Conservation (phyloP, 2,329 filamentous ascomycete genomes). For the Fonsecaea monophora region DNA sequence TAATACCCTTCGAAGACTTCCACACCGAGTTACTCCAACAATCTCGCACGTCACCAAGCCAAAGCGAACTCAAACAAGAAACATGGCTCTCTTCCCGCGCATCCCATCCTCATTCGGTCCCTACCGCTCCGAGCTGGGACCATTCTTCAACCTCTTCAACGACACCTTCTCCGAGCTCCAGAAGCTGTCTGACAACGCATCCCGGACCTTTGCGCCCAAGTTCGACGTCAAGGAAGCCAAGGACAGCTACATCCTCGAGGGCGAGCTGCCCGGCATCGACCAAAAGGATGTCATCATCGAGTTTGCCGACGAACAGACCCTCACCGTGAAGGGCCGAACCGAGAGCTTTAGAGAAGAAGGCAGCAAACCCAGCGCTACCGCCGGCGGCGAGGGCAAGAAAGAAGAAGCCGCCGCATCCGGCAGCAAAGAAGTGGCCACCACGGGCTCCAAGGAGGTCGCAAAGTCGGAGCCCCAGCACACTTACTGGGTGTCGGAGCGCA, state of each 20-base stretch:
- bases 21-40: constrained; percentile 24
- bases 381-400: constrained; percentile 17
- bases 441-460: constrained; percentile 41
- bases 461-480: constrained; percentile 47
- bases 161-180: constrained; percentile 41
- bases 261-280: constrained; percentile 57
- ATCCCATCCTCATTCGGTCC: constrained; percentile 29
- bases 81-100: constrained; percentile 36
- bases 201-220: constrained; percentile 48
- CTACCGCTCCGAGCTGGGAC: constrained; percentile 31
- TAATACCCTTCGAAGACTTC: constrained; percentile 27
- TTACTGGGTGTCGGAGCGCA: constrained; percentile 68
- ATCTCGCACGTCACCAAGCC: constrained; percentile 13
- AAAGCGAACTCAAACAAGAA: constrained; percentile 28
- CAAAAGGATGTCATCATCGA: constrained; percentile 56
- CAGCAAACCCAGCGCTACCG: constrained; percentile 1
- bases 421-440: constrained; percentile 41
- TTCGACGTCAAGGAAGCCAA: constrained; percentile 57
- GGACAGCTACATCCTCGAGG: constrained; percentile 55
- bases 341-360: constrained; percentile 47
- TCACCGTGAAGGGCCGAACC: constrained; percentile 53
- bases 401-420: constrained; percentile 25
- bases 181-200: constrained; percentile 35
- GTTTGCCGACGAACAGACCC: constrained; percentile 55
- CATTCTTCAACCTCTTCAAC: constrained; percentile 39